phyloP scores from a whole-genome alignment of 1,284 basidiomycete genomes.

The Moniliophthora roreri region DNA sequence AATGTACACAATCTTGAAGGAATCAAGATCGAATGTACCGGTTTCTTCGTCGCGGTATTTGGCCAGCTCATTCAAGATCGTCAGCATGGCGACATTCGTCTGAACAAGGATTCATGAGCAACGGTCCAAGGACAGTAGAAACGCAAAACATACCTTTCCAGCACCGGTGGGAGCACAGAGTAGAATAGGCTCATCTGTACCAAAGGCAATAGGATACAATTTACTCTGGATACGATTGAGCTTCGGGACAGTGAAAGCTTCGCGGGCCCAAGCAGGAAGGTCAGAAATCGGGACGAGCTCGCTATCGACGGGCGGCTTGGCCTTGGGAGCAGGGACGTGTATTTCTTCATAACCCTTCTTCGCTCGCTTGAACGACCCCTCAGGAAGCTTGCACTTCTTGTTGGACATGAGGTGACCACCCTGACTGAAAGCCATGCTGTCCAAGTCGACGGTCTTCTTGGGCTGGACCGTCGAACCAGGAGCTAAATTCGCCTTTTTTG shows the following conservation, averaged over 20 bases:
- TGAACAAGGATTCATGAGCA: slow-evolving; percentile 28
- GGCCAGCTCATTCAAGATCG: slow-evolving; percentile 84
- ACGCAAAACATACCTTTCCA: slow-evolving; percentile 73
- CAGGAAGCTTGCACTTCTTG: slow-evolving; percentile 96
- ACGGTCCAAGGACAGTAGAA: slow-evolving; percentile 11
- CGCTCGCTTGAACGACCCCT: slow-evolving; percentile 96
- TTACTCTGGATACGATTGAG: slow-evolving; percentile 96
- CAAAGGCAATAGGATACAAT: slow-evolving; percentile 91
- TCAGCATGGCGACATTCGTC: slow-evolving; percentile 98
- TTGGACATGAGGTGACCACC: slow-evolving; percentile 98
- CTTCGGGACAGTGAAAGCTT: slow-evolving; percentile 81
- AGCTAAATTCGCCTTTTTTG: slow-evolving; percentile 86
- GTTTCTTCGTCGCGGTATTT: slow-evolving; percentile 85
- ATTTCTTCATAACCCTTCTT: slow-evolving; percentile 99
- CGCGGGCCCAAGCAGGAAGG: slow-evolving; percentile 86
- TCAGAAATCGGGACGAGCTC: slow-evolving; percentile 77
- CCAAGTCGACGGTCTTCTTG: slow-evolving; percentile 86
- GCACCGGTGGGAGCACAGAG: slow-evolving; percentile 99
- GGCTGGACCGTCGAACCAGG: slow-evolving; percentile 89
- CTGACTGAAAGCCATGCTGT: slow-evolving; percentile 93
- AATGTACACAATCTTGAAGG: slow-evolving; percentile 98
- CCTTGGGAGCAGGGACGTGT: slow-evolving; percentile 93
- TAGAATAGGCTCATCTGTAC: slow-evolving; percentile 91
- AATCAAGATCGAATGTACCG: slow-evolving; percentile 84
- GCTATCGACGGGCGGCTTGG: slow-evolving; percentile 64